phyloP scores from a whole-genome alignment of 2,329 filamentous ascomycete species.

The Dactylellina drechsleri region DNA sequence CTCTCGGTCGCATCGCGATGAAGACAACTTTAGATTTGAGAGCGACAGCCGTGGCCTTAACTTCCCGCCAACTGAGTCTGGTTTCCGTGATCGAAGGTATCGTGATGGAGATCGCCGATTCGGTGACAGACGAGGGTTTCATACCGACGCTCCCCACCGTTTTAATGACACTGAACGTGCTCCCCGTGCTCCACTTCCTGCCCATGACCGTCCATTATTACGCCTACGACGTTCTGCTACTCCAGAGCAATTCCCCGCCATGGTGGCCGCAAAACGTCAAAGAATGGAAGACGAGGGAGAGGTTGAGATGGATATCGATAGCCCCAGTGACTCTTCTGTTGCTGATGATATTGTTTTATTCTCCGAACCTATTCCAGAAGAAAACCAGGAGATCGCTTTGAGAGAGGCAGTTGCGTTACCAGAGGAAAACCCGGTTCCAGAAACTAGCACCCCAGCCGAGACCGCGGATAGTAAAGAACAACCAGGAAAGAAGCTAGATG shows the following conservation, averaged over 20 bases:
- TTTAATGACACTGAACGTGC: slow-evolving; percentile 55
- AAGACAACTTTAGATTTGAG: slow-evolving; percentile 36
- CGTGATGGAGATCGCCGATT: slow-evolving; percentile 28
- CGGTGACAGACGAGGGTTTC: slow-evolving; percentile 49
- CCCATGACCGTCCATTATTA: slow-evolving; percentile 45
- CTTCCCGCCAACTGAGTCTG: slow-evolving; percentile 48
- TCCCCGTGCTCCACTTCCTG: slow-evolving; percentile 47
- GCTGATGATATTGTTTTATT: slow-evolving; percentile 12
- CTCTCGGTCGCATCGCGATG: slow-evolving; percentile 23
- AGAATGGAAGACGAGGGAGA: slow-evolving; percentile 54
- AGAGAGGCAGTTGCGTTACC: slow-evolving; percentile 3
- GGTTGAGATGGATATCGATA: slow-evolving; percentile 46
- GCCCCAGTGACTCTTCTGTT: slow-evolving; percentile 19
- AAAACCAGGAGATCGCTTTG: slow-evolving; percentile 21
- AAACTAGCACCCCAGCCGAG: slow-evolving; percentile 6
- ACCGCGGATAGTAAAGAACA: slow-evolving; percentile 25
- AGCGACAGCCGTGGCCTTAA: slow-evolving; percentile 42
- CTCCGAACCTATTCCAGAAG: slow-evolving; percentile 24
- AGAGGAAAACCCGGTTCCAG: background rate
- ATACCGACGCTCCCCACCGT: slow-evolving; percentile 30
- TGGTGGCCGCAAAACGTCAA: slow-evolving; percentile 48
- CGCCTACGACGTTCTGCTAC: slow-evolving; percentile 41
- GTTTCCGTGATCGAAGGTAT: slow-evolving; percentile 36
- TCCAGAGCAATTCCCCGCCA: slow-evolving; percentile 50
- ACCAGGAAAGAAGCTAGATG: slow-evolving; percentile 56